Percentiles rank a stretch among this genome's conserved stretches.
Evolutionary conservation across 2,329 filamentous ascomycete species (phyloP).

Genomic region (Colletotrichum orchidophilum): DNA sequence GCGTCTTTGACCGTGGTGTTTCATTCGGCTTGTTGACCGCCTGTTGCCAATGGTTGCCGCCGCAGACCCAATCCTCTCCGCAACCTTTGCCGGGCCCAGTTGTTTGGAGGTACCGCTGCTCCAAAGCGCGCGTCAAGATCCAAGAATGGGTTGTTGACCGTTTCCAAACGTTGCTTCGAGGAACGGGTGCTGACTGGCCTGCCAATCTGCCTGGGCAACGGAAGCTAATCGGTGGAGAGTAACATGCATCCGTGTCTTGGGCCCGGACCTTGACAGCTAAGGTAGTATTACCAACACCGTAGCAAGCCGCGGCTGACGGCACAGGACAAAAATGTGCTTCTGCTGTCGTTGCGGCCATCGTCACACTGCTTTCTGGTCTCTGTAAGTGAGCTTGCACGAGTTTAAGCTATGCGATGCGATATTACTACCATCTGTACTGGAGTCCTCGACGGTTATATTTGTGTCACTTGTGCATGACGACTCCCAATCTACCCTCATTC

Average conservation of each 20-base stretch:
- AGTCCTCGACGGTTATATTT: background rate
- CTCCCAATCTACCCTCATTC: background rate
- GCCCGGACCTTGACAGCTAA: background rate
- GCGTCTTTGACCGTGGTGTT: constrained; percentile 7
- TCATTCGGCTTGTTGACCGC: constrained; percentile 25
- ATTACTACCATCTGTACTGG: constrained; percentile 15
- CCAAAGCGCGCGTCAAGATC: background rate
- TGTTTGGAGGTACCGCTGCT: background rate
- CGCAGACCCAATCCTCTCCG: constrained; percentile 2
- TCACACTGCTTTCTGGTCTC: constrained; percentile 8
- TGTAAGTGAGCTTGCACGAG: background rate
- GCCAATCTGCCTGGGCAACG: background rate
- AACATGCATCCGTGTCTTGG: background rate
- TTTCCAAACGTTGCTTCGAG: background rate
- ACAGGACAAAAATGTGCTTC: background rate
- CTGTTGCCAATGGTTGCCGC: constrained; percentile 13
- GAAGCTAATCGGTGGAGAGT: background rate
- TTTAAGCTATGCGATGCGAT: constrained; percentile 27
- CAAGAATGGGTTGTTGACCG: background rate
- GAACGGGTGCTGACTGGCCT: background rate
- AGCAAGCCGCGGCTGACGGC: background rate
- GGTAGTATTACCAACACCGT: background rate
- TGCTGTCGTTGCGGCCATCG: background rate
- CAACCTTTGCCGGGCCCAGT: background rate
- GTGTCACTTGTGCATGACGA: background rate